Evolutionary conservation across 495 filamentous ascomycete species (phyloP), one percentile per base, ranked within the genome.

Genomic region (Niebla homalea): DNA sequence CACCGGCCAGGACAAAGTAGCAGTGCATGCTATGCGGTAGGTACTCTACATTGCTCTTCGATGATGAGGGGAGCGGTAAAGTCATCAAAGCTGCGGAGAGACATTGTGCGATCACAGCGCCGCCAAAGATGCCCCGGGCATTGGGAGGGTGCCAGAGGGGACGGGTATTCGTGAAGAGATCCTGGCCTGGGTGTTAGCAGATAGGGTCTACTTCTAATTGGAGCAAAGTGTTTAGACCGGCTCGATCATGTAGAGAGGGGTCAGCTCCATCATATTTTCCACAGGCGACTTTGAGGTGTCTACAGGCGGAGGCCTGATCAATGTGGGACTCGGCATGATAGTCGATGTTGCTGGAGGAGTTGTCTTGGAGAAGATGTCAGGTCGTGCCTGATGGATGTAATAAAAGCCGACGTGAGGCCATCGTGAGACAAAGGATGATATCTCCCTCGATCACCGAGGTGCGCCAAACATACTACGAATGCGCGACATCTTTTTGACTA

Each of bases 21-120:
- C 90, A 96, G 74, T 98, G 92, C 87, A 94, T 94, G 66, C 80
- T 85, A 70, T 98, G 90, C 41, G 89, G 75, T 53, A 80, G 73
- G 69, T 94, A 95, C n/a, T 51, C 53, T 25, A 53, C 53, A 19
- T 54, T 21, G 35, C 43, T 48, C 32, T 56, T 60, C 8, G 43
- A 22, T 25, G 57, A 26, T 35, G 59, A 60, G 63, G 85, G 72
- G 20, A 69, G 59, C 2, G 83, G 81, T 16, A 98, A 83, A 44
- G 92, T 98, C 47, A 75, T 73, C 67, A 93, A 88, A 11, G 88
- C 92, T 15, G 93, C 89, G 48, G 81, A 76, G 25, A 98, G 78
- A 56, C 77, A 89, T 73, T 96, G 90, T 53, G 92, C 89, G 52
- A 98, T 96, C 1, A 88, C 88, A 37, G 83, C 78, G 53, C 92